phyloP scores from a whole-genome alignment of 106 monocot genomes.

The Iris macrosiphon region DNA sequence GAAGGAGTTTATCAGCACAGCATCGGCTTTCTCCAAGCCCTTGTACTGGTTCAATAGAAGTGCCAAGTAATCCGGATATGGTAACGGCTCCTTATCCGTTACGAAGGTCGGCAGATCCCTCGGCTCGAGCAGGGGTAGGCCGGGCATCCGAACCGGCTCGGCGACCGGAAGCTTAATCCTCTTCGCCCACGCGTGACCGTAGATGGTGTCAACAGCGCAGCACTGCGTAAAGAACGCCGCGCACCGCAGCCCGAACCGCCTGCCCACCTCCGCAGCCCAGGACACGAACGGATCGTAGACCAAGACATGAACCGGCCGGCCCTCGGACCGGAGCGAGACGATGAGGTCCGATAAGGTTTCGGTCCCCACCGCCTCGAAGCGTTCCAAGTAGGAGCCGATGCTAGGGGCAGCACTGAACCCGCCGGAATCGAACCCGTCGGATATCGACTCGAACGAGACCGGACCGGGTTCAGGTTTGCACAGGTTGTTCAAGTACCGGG shows the following conservation, averaged over 20 bases:
- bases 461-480: neutral
- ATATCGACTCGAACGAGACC: conserved; percentile 30
- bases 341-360: conserved; percentile 18
- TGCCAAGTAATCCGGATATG: conserved; percentile 19
- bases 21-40: conserved; percentile 21
- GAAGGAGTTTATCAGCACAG: conserved; percentile 49
- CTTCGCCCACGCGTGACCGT: conserved; percentile 22
- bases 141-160: neutral
- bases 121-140: conserved; percentile 19
- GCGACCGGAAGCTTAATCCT: conserved; percentile 12
- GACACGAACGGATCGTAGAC: conserved; percentile 46
- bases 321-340: conserved; percentile 6
- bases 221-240: conserved; percentile 56
- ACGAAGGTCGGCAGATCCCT: conserved; percentile 39
- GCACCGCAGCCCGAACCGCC: conserved; percentile 11
- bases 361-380: conserved; percentile 29
- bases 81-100: neutral
- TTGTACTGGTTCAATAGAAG: conserved; percentile 37
- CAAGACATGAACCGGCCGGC: conserved; percentile 23
- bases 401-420: conserved; percentile 8
- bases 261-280: conserved; percentile 39
- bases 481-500: conserved; percentile 32
- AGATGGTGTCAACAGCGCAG: conserved; percentile 25
- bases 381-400: conserved; percentile 22
- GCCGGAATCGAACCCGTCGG: conserved; percentile 54